Conservation (phyloP, 2,329 filamentous ascomycete genomes). For the Cytospora paraplurivora region DNA sequence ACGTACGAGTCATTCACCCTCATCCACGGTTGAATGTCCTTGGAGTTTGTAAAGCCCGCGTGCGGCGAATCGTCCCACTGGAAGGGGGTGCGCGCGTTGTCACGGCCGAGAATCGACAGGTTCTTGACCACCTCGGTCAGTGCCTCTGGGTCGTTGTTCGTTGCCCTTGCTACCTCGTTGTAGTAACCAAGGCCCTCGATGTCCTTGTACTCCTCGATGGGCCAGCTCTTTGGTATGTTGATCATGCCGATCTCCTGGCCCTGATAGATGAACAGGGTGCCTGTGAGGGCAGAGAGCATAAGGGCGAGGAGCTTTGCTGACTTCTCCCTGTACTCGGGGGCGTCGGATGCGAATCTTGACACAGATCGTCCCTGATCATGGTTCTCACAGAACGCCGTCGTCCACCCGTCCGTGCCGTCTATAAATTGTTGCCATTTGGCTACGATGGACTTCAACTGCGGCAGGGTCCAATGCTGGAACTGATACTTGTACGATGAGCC, state of each 20-base stretch:
- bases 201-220: conserved; percentile 50
- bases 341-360: conserved; percentile 52
- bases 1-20: conserved; percentile 59
- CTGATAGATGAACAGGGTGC: conserved; percentile 62
- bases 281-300: conserved; percentile 50
- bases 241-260: conserved; percentile 64
- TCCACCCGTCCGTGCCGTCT: conserved; percentile 57
- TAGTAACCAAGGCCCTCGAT: conserved; percentile 54
- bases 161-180: conserved; percentile 32
- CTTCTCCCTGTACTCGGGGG: conserved; percentile 43
- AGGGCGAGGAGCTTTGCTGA: conserved; percentile 57
- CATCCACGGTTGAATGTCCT: conserved; percentile 57
- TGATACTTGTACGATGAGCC: conserved; percentile 55
- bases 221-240: conserved; percentile 54
- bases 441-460: conserved; percentile 51
- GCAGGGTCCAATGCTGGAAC: conserved; percentile 51
- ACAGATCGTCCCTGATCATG: conserved; percentile 63
- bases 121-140: conserved; percentile 51
- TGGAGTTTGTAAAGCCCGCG: conserved; percentile 61
- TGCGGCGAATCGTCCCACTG: conserved; percentile 61
- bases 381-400: conserved; percentile 64
- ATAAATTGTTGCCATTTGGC: conserved; percentile 55
- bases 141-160: conserved; percentile 38
- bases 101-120: conserved; percentile 62
- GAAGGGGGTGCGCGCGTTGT: conserved; percentile 69